Conservation (phyloP, 225 moss, liverwort and hornwort species). For the Lunularia cruciata region DNA sequence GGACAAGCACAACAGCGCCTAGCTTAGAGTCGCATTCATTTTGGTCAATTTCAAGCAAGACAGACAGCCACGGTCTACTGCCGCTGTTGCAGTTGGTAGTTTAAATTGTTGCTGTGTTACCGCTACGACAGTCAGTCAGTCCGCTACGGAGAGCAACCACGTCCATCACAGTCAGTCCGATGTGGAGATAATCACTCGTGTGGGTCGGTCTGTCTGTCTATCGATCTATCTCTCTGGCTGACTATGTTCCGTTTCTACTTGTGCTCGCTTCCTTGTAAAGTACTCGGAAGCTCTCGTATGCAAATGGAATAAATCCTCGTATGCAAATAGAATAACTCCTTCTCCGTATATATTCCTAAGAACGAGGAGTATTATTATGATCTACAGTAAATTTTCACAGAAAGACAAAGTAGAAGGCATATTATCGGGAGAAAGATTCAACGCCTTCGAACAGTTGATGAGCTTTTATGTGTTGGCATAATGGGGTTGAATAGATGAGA, state of each 20-base stretch:
- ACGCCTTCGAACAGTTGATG: no score
- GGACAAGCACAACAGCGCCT: neutral
- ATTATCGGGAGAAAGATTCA: no score
- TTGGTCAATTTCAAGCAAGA: neutral
- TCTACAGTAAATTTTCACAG: no score
- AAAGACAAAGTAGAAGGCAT: no score
- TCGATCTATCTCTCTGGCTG: neutral
- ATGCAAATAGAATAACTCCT: neutral
- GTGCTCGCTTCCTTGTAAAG: no score
- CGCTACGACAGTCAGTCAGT: neutral
- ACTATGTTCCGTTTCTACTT: no score
- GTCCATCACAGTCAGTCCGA: neutral
- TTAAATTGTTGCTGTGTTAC: neutral
- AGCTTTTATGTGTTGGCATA: no score
- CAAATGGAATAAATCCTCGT: neutral
- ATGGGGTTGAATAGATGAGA: no score
- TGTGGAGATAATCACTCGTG: conserved; percentile 7
- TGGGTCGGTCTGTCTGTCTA: neutral
- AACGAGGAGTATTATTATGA: no score
- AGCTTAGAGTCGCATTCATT: neutral
- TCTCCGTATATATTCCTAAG: no score
- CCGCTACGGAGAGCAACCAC: neutral
- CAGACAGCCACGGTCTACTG: conserved; percentile 1
- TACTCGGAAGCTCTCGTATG: neutral
- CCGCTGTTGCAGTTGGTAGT: no score